These are phyloP conservation scores for Penicillium pancosmium DNA, from an alignment of 495 filamentous ascomycete species.

Conservation along the genomic window DNA sequence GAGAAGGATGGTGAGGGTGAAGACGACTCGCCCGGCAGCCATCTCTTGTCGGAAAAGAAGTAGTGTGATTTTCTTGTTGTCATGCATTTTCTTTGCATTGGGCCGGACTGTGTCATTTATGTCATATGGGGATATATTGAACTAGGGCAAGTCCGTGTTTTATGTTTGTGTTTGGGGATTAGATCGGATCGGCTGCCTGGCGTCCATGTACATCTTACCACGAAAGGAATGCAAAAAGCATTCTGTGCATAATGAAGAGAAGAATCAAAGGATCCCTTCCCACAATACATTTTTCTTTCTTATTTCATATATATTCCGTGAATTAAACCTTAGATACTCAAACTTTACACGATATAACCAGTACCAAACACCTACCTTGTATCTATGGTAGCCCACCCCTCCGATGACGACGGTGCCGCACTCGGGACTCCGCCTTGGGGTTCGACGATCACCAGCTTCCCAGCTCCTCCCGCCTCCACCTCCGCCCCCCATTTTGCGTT, in stretches of 20 bases:
- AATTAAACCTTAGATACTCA: not conserved
- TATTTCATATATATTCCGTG: too few species aligned
- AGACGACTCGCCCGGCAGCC: constrained; percentile 20
- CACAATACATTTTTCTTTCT: not conserved
- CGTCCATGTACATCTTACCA: constrained; percentile 18
- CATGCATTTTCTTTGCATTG: constrained; percentile 16
- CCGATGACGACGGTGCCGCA: constrained; percentile 35
- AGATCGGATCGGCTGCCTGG: constrained; percentile 11
- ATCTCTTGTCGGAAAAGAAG: constrained; percentile 26
- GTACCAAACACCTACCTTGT: too few species aligned
- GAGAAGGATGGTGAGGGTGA: constrained; percentile 25
- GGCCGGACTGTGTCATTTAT: constrained; percentile 10
- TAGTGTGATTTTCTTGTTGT: constrained; percentile 8
- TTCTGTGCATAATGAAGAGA: constrained; percentile 8
- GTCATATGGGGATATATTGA: constrained; percentile 5
- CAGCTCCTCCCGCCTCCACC: constrained; percentile 21
- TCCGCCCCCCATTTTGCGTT: not conserved
- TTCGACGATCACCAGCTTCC: constrained; percentile 30
- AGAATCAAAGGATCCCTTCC: not conserved
- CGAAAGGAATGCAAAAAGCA: constrained; percentile 11
- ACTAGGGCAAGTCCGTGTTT: constrained; percentile 4
- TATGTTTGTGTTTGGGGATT: constrained; percentile 11
- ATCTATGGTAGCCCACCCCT: not conserved
- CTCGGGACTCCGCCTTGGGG: constrained; percentile 35
- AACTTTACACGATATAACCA: not conserved